A percentile compares a stretch with the other conserved stretches of the same genome.
Evolutionary conservation across 768 basidiomycete species (phyloP).

Genomic region (Serpula lacrymans): DNA sequence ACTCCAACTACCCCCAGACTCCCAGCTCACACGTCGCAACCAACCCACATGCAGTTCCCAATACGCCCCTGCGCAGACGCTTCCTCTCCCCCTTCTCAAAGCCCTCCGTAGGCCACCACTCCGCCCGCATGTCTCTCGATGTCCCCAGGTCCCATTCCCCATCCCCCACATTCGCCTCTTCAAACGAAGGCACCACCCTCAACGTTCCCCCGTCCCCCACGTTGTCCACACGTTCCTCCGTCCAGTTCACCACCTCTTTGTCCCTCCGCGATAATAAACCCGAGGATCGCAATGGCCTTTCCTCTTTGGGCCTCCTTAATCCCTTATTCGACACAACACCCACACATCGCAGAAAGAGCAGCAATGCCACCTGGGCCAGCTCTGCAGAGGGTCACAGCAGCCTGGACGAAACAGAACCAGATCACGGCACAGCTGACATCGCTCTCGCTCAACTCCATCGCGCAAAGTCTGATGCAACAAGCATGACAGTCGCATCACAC

Average conservation of each 20-base stretch:
- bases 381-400: conserved; percentile 33
- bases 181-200: conserved; percentile 40
- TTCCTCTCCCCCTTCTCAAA: conserved; percentile 20
- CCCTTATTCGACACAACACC: conserved; percentile 31
- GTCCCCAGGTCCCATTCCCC: conserved; percentile 25
- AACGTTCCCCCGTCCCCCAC: conserved; percentile 71
- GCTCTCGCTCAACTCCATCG: conserved; percentile 30
- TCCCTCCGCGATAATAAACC: conserved; percentile 69
- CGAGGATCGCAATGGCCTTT: conserved; percentile 48
- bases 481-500: conserved; percentile 33
- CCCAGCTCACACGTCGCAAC: conserved; percentile 4
- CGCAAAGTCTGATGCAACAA: conserved; percentile 31
- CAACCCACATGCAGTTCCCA: conserved; percentile 1
- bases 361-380: conserved; percentile 53
- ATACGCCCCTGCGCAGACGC: no score
- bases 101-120: not conserved
- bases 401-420: conserved; percentile 48
- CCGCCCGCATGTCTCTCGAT: conserved; percentile 28
- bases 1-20: not conserved
- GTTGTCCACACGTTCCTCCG: conserved; percentile 60
- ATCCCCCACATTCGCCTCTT: conserved; percentile 30
- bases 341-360: conserved; percentile 52
- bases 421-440: conserved; percentile 30
- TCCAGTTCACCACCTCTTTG: conserved; percentile 54
- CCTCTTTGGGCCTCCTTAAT: conserved; percentile 49